phyloP scores from a whole-genome alignment of 495 filamentous ascomycete species.

The Penicillium goetzii region DNA sequence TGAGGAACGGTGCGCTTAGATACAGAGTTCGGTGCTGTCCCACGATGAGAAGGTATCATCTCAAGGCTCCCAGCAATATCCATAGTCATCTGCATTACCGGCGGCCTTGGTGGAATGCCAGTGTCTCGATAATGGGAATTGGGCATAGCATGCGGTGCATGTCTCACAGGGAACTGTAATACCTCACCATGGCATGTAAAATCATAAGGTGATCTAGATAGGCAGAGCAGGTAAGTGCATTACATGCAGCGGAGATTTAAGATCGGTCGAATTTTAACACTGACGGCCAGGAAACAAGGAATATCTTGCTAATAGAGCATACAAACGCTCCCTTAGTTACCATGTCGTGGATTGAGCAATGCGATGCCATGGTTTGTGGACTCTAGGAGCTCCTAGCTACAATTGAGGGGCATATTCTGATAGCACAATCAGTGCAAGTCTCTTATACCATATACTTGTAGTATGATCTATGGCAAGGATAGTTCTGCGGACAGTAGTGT shows the following conservation, averaged over 20 bases:
- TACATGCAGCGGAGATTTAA: slow-evolving; percentile 18
- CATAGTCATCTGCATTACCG: slow-evolving; percentile 23
- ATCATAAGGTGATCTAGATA: not conserved
- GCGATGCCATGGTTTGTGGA: not conserved
- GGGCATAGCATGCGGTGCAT: slow-evolving; percentile 27
- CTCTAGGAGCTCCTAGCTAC: not conserved
- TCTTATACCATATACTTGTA: not conserved
- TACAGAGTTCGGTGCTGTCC: slow-evolving; percentile 19
- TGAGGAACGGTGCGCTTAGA: slow-evolving; percentile 23
- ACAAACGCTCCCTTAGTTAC: not conserved
- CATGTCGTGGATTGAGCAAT: not conserved
- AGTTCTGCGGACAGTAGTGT: not conserved
- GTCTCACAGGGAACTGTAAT: slow-evolving; percentile 25
- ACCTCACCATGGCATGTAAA: slow-evolving; percentile 21
- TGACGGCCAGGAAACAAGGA: slow-evolving; percentile 11
- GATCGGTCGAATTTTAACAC: slow-evolving; percentile 30
- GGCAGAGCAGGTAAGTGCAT: not conserved
- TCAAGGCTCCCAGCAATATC: slow-evolving; percentile 23
- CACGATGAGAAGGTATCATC: slow-evolving; percentile 15
- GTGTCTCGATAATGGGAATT: slow-evolving; percentile 25
- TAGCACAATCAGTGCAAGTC: not conserved
- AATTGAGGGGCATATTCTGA: not conserved
- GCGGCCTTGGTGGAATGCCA: slow-evolving; percentile 20
- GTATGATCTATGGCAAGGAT: not conserved
- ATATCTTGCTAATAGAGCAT: slow-evolving; percentile 8